Evolutionary conservation across 108 stramenopile genomes (phyloP).

Genomic region (Nannochloropsis oceanica): DNA sequence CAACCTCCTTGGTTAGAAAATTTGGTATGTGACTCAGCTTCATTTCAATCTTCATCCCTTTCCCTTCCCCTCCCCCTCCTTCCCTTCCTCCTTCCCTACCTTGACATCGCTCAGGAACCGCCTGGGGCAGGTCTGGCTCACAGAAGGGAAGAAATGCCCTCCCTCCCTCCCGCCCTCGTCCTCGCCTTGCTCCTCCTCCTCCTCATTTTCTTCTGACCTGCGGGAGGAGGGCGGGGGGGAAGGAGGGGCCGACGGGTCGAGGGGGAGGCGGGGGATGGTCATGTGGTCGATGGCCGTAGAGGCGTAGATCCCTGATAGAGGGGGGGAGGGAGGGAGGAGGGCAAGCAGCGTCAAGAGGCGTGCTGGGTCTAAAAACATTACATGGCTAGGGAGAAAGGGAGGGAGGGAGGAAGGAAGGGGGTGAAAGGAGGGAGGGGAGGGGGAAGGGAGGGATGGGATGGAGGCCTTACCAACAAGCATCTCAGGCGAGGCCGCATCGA

Average conservation of each 20-base stretch:
- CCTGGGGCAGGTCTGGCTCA: neutral
- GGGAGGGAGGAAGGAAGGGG: too few relatives aligned
- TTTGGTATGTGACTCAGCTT: neutral
- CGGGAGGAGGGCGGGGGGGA: neutral
- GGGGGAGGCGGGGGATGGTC: neutral
- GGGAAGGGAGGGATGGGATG: too few relatives aligned
- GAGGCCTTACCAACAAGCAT: too few relatives aligned
- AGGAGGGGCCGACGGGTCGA: neutral
- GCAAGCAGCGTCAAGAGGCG: too few relatives aligned
- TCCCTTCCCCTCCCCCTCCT: neutral
- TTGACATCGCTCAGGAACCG: neutral
- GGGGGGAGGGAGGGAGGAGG: too few relatives aligned
- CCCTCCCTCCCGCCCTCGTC: neutral
- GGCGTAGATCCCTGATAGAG: too few relatives aligned
- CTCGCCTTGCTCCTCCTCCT: neutral
- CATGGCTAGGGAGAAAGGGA: too few relatives aligned
- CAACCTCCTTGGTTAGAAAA: neutral
- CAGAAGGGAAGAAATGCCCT: neutral
- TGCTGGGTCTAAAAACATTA: too few relatives aligned
- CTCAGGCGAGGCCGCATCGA: too few relatives aligned
- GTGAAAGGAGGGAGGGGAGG: too few relatives aligned
- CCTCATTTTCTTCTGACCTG: neutral
- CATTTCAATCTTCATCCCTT: neutral
- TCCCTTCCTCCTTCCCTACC: neutral
- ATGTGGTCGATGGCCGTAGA: too few relatives aligned